Percentiles rank a stretch among this genome's conserved stretches.
phyloP scores from a whole-genome alignment of 805 yeast genomes.

The Saccharomycopsis malanga region DNA sequence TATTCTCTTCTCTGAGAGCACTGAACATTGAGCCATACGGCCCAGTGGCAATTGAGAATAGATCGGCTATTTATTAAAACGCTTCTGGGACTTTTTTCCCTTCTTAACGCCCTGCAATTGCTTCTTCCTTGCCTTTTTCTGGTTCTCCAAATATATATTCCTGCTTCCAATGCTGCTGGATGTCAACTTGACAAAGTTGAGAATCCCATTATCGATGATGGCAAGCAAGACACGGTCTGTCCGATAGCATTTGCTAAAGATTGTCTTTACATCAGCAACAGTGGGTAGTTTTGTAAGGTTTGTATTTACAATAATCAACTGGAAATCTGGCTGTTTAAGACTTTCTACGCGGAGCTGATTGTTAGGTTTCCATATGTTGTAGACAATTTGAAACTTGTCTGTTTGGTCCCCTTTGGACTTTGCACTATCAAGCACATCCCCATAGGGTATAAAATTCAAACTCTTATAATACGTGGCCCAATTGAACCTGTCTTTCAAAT shows the following conservation, averaged over 20 bases:
- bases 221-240: constrained; percentile 44
- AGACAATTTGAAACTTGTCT: constrained; percentile 33
- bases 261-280: constrained; percentile 25
- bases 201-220: constrained; percentile 53
- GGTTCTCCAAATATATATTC: constrained; percentile 8
- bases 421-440: background rate
- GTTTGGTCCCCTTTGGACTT: background rate
- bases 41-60: no score
- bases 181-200: constrained; percentile 39
- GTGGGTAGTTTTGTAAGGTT: constrained; percentile 26
- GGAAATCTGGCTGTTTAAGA: constrained; percentile 58
- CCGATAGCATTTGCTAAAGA: constrained; percentile 31
- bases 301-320: constrained; percentile 44
- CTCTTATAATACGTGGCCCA: background rate
- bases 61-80: no score
- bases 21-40: no score
- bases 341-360: constrained; percentile 32
- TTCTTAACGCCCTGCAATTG: background rate
- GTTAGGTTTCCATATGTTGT: constrained; percentile 67
- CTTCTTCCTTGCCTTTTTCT: no score
- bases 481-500: background rate
- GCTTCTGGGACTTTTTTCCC: background rate
- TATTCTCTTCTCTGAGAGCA: no score
- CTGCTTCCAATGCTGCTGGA: constrained; percentile 4
- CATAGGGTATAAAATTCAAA: background rate